A percentile compares a stretch with the other conserved stretches of the same genome.
Conservation (phyloP, 768 basidiomycete genomes). For the Fomitopsis pulvina region DNA sequence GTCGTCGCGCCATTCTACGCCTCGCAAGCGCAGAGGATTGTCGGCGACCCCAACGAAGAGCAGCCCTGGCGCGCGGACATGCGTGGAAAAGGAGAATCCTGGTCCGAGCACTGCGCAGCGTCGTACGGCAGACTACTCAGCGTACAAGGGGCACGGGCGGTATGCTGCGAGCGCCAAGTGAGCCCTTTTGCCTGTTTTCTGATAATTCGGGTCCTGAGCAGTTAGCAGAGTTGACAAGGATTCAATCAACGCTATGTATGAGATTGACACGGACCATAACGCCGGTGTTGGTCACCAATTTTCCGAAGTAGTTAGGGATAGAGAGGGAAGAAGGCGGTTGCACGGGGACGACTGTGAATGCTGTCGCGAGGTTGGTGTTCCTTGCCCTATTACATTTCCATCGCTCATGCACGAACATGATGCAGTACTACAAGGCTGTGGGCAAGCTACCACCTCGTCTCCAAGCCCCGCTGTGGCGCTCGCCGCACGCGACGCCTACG, state of each 20-base stretch:
- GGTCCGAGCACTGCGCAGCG: conserved; percentile 1
- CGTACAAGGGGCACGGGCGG: conserved; percentile 16
- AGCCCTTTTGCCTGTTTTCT: conserved; percentile 26
- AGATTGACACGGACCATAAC: conserved; percentile 62
- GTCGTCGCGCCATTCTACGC: neutral
- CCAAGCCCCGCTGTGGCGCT: conserved; percentile 70
- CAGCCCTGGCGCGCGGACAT: neutral
- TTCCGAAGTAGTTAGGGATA: conserved; percentile 70
- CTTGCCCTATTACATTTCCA: neutral
- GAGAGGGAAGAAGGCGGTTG: conserved; percentile 55
- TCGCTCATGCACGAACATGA: neutral
- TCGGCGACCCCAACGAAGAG: neutral
- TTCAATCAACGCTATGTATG: conserved; percentile 59
- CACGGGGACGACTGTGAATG: conserved; percentile 78
- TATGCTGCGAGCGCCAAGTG: conserved; percentile 9
- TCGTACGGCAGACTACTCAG: conserved; percentile 9
- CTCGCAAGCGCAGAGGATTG: neutral
- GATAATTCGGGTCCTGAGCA: conserved; percentile 38
- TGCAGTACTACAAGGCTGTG: conserved; percentile 76
- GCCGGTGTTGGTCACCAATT: conserved; percentile 60
- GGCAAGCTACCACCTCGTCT: conserved; percentile 63
- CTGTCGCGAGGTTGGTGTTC: conserved; percentile 58
- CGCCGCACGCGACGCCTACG: conserved; percentile 28
- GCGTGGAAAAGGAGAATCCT: conserved; percentile 10
- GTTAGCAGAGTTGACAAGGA: conserved; percentile 29